A percentile compares a stretch with the other conserved stretches of the same genome.
phyloP scores from a whole-genome alignment of 2,329 filamentous ascomycete genomes.

The Knufia fluminis region DNA sequence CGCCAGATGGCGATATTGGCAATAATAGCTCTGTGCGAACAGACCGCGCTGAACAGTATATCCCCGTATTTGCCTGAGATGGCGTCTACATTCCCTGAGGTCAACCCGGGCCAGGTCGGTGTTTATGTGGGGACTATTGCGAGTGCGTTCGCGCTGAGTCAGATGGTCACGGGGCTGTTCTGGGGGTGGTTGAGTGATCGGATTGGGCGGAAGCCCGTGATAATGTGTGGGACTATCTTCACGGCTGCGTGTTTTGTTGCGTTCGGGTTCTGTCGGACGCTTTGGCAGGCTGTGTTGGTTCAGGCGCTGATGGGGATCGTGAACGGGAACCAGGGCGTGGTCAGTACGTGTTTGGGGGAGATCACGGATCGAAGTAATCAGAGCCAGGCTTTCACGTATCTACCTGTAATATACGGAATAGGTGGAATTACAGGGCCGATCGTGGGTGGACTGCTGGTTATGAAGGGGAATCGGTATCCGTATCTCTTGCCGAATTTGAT shows the following conservation, averaged over 20 bases:
- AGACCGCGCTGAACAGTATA: constrained; percentile 95
- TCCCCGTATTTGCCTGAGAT: constrained; percentile 90
- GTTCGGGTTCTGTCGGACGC: constrained; percentile 75
- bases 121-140: constrained; percentile 86
- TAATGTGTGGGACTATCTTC: constrained; percentile 71
- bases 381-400: constrained; percentile 82
- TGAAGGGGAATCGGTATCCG: constrained; percentile 59
- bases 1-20: constrained; percentile 77
- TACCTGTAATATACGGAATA: constrained; percentile 91
- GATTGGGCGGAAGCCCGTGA: constrained; percentile 72
- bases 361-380: constrained; percentile 94
- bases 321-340: constrained; percentile 90
- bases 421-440: constrained; percentile 89
- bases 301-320: constrained; percentile 86
- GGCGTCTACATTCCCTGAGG: constrained; percentile 74
- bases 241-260: constrained; percentile 71
- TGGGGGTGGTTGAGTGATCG: constrained; percentile 79
- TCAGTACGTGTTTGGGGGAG: constrained; percentile 88
- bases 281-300: constrained; percentile 77
- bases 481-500: constrained; percentile 80
- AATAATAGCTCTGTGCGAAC: constrained; percentile 81
- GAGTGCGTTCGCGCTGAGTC: constrained; percentile 82
- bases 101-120: constrained; percentile 61
- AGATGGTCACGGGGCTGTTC: constrained; percentile 84
- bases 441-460: constrained; percentile 75